Evolutionary conservation across 2,329 filamentous ascomycete species (phyloP), one percentile per base, ranked within the genome.

Genomic region (Alternaria tenuissima): DNA sequence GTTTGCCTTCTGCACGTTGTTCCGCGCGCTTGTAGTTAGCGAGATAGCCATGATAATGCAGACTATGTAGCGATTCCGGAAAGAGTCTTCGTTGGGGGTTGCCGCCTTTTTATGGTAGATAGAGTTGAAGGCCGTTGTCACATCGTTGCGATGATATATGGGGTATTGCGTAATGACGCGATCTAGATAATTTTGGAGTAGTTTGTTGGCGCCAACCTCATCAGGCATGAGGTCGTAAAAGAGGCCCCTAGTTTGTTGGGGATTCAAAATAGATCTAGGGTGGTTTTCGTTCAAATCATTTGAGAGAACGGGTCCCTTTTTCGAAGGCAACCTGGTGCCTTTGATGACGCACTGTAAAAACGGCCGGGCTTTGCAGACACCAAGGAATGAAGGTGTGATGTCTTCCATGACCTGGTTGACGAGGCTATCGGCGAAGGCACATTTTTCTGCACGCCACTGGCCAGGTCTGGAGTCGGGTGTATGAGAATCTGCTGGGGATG

Each of bases 1-100:
- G 24, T 77, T 77, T n/a, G 75, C 75, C 46, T 73, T 69, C 18
- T 63, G 66, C 32, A 77, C 73, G 7, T 76, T 75, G 44, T 71
- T 74, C 20, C 74, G 66, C 36, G 75, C 76, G 36, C 73, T 74
- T 9, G 73, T 77, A 32, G 68, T 77, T 18, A 78, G 56, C 2
- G 76, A 76, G 26, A 78, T 77, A 51, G 76, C 76, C 73, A 78
- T 76, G 53, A 77, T 74, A 55, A 78, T 73, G 57, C 73, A 76
- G 49, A 78, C 69, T 46, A 78, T 75, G 62, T 77, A 77, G 39
- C 72, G 70, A 42, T 76, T 69, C 6, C 75, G 73, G 3, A 72
- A 57, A 4, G 65, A 71, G 39, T 73, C 72, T 24, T 76, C 68
- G 30, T 59, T 67, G 20, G 68, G 63, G 7, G 67, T 68, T 12